Base-by-base conservation (phyloP, 129 eudicot species). In the Tagetes erecta region DNA sequence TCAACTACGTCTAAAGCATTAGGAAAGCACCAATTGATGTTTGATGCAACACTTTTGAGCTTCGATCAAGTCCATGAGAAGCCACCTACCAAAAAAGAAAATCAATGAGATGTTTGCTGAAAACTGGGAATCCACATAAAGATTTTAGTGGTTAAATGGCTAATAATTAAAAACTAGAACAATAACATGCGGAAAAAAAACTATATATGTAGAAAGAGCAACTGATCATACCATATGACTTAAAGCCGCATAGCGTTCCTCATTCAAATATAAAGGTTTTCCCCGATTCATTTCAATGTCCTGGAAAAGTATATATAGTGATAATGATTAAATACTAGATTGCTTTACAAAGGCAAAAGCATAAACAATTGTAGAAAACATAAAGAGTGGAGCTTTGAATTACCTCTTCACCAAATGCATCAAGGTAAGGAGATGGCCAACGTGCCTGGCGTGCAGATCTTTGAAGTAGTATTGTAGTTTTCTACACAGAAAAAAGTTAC, bases 341-440 rank as follows among this genome's bases (percentile, higher is more conserved):
- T 52, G 13, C 44, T n/a, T 34, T 27, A 53, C 47, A 60, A 52
- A 31, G 64, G 51, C 73, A 75, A 20, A 20, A 30, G 66, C 35
- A 51, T 11, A 64, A 63, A 63, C 12, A 11, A 51, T 63, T 39
- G 13, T 38, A 39, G 51, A 76, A n/a, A 55, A 13, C 10, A 4
- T 35, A 33, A 34, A 35, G n/a, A 46, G 13, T 39, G 33, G 8
- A 55, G 65, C 9, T 11, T 41, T 64, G 13, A 46, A 36, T 80
- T 88, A 91, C 99, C 97, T 94, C 99, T 91, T 94, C 99, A 55
- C 99, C 99, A 71, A 65, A 94, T 64, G 87, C 78, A 79, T 94
- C 99, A 82, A 94, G 83, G 83, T 94, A 94, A 2, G 90, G 99
- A 47, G 99, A 94, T 37, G 97, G 96, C 99, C 99, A 94, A 47